Evolutionary conservation across 2,329 filamentous ascomycete species (phyloP), one percentile per base, ranked within the genome.

Genomic region (Apiospora koreana): DNA sequence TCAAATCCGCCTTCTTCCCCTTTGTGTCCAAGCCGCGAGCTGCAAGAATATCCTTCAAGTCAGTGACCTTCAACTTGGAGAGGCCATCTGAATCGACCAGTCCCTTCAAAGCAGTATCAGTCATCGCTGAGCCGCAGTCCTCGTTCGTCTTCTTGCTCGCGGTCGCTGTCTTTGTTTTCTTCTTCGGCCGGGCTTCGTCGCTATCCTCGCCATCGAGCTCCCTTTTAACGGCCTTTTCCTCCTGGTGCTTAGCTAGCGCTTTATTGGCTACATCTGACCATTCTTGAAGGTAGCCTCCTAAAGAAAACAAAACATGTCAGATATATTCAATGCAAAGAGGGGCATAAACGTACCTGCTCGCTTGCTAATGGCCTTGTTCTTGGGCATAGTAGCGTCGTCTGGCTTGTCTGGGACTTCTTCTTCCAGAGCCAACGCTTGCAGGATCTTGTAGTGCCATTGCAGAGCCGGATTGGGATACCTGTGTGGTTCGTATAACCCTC

Each of bases 381-480:
- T 94, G 1, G 96, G 96, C 18, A 93, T 79, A 0, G 96, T 98
- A 73, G 92, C 91, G 78, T 99, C 96, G 18, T 89, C 85, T 1
- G 82, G 82, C 67, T 91, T 88, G 25, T 93, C 91, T 0, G 95
- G 95, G 1, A 97, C 83, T 74, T 98, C 95, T 79, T 99, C 96
- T 45, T 97, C 95, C 0, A 99, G 86, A 0, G 96, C 96, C 70
- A 98, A 87, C 8, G 93, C 92, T 81, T 99, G 96, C 0, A 99
- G 84, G 64, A 99, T 97, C 72, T 90, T 92, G 84, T 98, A 99
- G 83, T 98, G 96, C 95, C 95, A 99, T 82, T 99, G 96, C 31
- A 99, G 85, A 10, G 93, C 88, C 12, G 95, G 94, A 72, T 99
- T 99, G 0, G 96, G 94, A 77, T 98, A 98, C 77, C 92, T 96